Percentiles rank a stretch among this genome's conserved stretches.
Evolutionary conservation across 1,284 basidiomycete species (phyloP).

Genomic region (Trichosporon ovoides): DNA sequence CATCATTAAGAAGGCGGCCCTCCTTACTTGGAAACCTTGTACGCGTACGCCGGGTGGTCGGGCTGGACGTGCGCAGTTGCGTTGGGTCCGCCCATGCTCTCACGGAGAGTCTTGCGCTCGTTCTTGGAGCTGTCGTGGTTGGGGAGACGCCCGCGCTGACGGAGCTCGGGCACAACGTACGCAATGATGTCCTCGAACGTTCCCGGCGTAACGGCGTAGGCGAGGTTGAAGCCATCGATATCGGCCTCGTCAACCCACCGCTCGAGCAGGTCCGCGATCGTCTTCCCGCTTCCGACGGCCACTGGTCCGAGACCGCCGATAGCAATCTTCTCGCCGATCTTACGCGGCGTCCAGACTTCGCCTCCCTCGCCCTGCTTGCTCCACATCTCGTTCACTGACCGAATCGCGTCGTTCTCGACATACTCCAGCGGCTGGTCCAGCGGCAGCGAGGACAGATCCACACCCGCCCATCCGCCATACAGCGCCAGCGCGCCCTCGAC

Average conservation of each 20-base stretch:
- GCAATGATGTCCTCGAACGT: constrained; percentile 20
- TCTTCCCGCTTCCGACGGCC: constrained; percentile 12
- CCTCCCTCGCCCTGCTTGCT: constrained; percentile 16
- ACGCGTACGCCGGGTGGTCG: constrained; percentile 12
- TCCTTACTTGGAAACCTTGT: constrained; percentile 10
- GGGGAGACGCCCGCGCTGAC: constrained; percentile 9
- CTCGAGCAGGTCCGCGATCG: constrained; percentile 16
- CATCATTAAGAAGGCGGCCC: too few species aligned
- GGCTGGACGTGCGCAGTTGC: constrained; percentile 7
- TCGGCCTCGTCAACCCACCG: constrained; percentile 15
- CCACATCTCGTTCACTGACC: constrained; percentile 20
- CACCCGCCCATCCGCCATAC: constrained; percentile 33
- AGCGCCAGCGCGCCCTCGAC: constrained; percentile 41
- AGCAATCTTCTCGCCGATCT: constrained; percentile 17
- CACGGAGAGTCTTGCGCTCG: constrained; percentile 11
- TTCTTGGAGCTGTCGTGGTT: neutral
- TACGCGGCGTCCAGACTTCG: constrained; percentile 18
- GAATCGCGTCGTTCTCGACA: constrained; percentile 21
- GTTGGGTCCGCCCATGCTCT: constrained; percentile 12
- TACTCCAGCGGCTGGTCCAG: constrained; percentile 20
- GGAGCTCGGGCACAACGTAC: constrained; percentile 17
- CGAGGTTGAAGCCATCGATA: constrained; percentile 21
- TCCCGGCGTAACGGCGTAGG: constrained; percentile 14
- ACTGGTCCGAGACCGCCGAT: constrained; percentile 20
- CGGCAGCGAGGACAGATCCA: constrained; percentile 11